These are phyloP conservation scores for Amylostereum chailletii DNA, from an alignment of 1,284 basidiomycete genomes.

Conservation along the genomic window DNA sequence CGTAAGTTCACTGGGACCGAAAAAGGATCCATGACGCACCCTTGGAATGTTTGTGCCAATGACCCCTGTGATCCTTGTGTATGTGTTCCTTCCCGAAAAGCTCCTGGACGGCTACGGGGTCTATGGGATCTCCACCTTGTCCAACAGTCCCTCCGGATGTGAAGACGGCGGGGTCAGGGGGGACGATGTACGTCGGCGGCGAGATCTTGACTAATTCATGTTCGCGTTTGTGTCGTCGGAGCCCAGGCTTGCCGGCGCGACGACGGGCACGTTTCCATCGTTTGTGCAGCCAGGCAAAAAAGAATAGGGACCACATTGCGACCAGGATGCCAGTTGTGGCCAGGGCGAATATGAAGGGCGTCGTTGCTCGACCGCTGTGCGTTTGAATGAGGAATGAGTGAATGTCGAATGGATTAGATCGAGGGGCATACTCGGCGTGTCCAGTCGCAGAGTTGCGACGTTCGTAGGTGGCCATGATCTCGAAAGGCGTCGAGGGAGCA, in stretches of 20 bases:
- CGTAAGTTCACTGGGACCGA: too few relatives aligned
- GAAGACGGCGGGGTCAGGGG: constrained; percentile 59
- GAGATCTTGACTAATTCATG: constrained; percentile 15
- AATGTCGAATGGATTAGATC: too few relatives aligned
- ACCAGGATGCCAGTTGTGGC: constrained; percentile 45
- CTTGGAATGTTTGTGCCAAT: too few relatives aligned
- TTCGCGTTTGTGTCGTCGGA: constrained; percentile 20
- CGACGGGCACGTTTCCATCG: constrained; percentile 21
- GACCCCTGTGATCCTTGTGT: too few relatives aligned
- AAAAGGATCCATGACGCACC: too few relatives aligned
- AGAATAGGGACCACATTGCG: constrained; percentile 36
- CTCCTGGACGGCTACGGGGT: constrained; percentile 23
- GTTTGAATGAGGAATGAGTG: neutral
- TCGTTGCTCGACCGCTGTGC: constrained; percentile 43
- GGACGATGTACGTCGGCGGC: constrained; percentile 44
- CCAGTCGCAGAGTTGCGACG: too few relatives aligned
- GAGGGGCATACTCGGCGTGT: too few relatives aligned
- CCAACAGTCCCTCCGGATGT: constrained; percentile 18
- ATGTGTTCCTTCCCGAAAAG: constrained; percentile 8
- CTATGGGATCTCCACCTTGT: constrained; percentile 37
- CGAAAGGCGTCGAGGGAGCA: too few relatives aligned
- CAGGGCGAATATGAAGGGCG: constrained; percentile 56
- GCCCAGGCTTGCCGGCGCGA: constrained; percentile 13
- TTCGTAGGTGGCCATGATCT: too few relatives aligned
- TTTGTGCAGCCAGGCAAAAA: constrained; percentile 27